Conservation (phyloP, 2,329 filamentous ascomycete species). For the Pezicula carpinea region DNA sequence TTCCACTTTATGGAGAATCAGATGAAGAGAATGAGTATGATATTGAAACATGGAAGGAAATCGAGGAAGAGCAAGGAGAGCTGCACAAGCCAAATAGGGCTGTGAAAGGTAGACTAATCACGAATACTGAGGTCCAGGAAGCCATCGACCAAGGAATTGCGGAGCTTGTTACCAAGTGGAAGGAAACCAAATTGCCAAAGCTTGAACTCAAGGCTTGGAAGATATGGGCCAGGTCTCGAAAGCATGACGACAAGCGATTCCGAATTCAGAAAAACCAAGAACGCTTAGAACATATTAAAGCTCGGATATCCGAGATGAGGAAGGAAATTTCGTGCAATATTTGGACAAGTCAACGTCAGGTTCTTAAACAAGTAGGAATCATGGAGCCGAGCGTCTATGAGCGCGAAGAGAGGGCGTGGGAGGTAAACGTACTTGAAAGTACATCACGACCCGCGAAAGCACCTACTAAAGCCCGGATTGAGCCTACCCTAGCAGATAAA, state of each 20-base stretch:
- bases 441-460: slow-evolving; percentile 36
- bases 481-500: not conserved
- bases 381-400: slow-evolving; percentile 64
- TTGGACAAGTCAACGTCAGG: slow-evolving; percentile 47
- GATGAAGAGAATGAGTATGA: slow-evolving; percentile 48
- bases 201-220: slow-evolving; percentile 51
- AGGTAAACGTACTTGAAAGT: slow-evolving; percentile 40
- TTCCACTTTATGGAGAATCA: slow-evolving; percentile 53
- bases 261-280: slow-evolving; percentile 41
- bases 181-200: slow-evolving; percentile 49
- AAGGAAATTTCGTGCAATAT: slow-evolving; percentile 45
- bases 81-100: slow-evolving; percentile 30
- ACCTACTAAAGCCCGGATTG: not conserved
- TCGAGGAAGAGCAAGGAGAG: slow-evolving; percentile 44
- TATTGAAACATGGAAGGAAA: slow-evolving; percentile 55
- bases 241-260: slow-evolving; percentile 29
- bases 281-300: slow-evolving; percentile 37
- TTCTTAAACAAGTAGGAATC: slow-evolving; percentile 50
- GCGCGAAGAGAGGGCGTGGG: slow-evolving; percentile 49
- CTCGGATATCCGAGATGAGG: slow-evolving; percentile 51
- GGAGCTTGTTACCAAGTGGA: slow-evolving; percentile 51
- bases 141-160: slow-evolving; percentile 51
- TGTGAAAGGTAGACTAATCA: slow-evolving; percentile 30
- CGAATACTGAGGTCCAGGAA: slow-evolving; percentile 41
- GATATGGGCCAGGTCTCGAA: slow-evolving; percentile 56